These are phyloP conservation scores for Laetiporus sulphureus DNA, from an alignment of 1,284 basidiomycete species.

Conservation along the genomic window DNA sequence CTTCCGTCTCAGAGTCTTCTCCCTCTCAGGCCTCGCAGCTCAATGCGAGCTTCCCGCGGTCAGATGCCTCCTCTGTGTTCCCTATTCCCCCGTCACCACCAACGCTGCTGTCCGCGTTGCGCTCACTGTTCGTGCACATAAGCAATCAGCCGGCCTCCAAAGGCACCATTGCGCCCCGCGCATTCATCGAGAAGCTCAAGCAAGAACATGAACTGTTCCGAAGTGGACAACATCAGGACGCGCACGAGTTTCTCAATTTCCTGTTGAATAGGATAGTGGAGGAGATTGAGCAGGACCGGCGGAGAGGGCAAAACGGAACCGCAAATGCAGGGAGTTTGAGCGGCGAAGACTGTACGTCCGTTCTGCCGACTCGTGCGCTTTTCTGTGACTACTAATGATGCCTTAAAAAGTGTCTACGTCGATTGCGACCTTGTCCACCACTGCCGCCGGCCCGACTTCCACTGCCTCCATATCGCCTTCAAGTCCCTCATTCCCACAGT, in stretches of 20 bases:
- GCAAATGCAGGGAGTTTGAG: slow-evolving; percentile 25
- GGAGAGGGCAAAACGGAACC: slow-evolving; percentile 25
- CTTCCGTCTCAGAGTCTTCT: slow-evolving; percentile 17
- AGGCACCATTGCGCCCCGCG: slow-evolving; percentile 81
- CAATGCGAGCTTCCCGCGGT: slow-evolving; percentile 15
- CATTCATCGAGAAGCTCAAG: slow-evolving; percentile 87
- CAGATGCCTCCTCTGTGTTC: slow-evolving; percentile 16
- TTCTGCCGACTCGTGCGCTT: too few relatives aligned
- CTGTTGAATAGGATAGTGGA: slow-evolving; percentile 91
- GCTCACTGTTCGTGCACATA: slow-evolving; percentile 84
- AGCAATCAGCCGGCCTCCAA: slow-evolving; percentile 68
- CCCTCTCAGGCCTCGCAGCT: slow-evolving; percentile 1
- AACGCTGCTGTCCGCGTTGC: slow-evolving; percentile 84
- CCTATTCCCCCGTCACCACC: slow-evolving; percentile 57
- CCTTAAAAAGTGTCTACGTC: slow-evolving; percentile 46
- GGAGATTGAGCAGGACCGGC: slow-evolving; percentile 76
- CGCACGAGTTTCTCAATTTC: slow-evolving; percentile 96
- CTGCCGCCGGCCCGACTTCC: slow-evolving; percentile 13
- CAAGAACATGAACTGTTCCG: slow-evolving; percentile 85
- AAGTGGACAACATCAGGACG: slow-evolving; percentile 88
- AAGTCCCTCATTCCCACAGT: slow-evolving; percentile 29
- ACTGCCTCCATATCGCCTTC: slow-evolving; percentile 15
- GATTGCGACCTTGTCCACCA: slow-evolving; percentile 42
- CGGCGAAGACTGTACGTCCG: slow-evolving; percentile 49
- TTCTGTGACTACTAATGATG: too few relatives aligned